Conservation (phyloP, 2,329 filamentous ascomycete species). For the Colletotrichum echinochloae region DNA sequence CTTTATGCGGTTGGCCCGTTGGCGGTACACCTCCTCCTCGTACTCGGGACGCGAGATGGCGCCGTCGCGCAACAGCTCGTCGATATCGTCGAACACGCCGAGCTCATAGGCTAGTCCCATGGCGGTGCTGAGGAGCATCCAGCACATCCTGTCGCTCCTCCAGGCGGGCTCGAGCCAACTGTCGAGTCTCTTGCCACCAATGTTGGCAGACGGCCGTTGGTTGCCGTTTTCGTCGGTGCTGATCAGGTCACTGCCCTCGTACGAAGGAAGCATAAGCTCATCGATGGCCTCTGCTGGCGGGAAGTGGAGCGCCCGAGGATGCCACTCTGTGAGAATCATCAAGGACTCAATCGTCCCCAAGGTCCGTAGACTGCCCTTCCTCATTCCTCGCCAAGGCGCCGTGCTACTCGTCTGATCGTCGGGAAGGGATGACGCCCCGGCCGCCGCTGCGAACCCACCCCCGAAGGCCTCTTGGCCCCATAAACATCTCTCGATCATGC, state of each 20-base stretch:
- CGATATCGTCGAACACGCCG: constrained; percentile 93
- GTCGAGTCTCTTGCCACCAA: constrained; percentile 87
- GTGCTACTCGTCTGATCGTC: constrained; percentile 74
- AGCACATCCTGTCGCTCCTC: constrained; percentile 95
- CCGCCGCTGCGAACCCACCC: constrained; percentile 70
- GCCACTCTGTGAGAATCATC: constrained; percentile 96
- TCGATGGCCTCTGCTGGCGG: constrained; percentile 82
- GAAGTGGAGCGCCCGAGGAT: constrained; percentile 93
- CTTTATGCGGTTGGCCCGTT: constrained; percentile 84
- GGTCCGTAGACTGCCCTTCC: constrained; percentile 85
- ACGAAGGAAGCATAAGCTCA: constrained; percentile 74
- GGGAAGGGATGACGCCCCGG: constrained; percentile 33
- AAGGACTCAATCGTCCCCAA: constrained; percentile 94
- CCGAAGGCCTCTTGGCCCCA: constrained; percentile 98
- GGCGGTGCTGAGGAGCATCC: constrained; percentile 95
- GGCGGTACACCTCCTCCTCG: constrained; percentile 81
- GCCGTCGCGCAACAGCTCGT: constrained; percentile 72
- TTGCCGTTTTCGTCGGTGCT: constrained; percentile 58
- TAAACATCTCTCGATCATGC: constrained; percentile 94
- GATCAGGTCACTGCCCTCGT: constrained; percentile 60
- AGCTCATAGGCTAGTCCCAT: constrained; percentile 93
- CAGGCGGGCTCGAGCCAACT: constrained; percentile 97
- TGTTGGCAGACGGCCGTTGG: constrained; percentile 63
- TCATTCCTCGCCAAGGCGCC: constrained; percentile 75
- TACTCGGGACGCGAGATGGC: constrained; percentile 73